Base-by-base conservation (phyloP, 768 basidiomycete species). In the Trametes cingulata region DNA sequence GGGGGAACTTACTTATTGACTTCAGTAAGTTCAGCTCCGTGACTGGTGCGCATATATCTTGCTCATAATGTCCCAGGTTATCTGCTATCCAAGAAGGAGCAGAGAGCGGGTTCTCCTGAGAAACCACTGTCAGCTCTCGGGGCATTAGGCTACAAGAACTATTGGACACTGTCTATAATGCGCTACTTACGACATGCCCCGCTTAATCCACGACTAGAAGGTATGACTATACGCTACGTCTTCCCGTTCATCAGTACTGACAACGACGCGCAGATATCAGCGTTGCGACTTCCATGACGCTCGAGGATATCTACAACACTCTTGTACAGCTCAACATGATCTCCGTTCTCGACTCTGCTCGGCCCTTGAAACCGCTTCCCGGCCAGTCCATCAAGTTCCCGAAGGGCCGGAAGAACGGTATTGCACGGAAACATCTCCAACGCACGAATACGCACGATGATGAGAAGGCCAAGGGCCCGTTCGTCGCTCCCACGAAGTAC, bases 1-100 rank as follows among this genome's bases (percentile, higher is more conserved):
- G 96, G 95, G 97, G 97, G 13, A 93, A 94, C 73, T 81, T 93
- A 55, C 81, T 99, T 67, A 98, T 99, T 67, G 97, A 98, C 75
- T 98, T 99, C 77, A 99, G 96, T 98, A 71, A 69, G 93, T 82
- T 25, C 25, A 41, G 3, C n/a, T 4, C 27, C 5, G 9, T 17
- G 35, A 25, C 15, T 48, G 22, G 52, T n/a, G 22, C 29, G 35
- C 47, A 10, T 19, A 25, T 24, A 19, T 22, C 7, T 13, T 56
- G 27, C 57, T 68, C 37, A 56, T 56, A 60, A 25, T 27, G 42
- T 36, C 15, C n/a, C 22, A 98, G 96, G 97, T 75, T 99, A 97
- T 76, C 79, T 97, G 8, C 77, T 99, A 65, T 97, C 95, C 7
- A 96, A 92, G 80, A 97, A 97, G 69, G 97, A 99, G 73, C 86